These are phyloP conservation scores for Phytophthora pseudosyringae DNA, from an alignment of 352 stramenopile species.

Conservation along the genomic window DNA sequence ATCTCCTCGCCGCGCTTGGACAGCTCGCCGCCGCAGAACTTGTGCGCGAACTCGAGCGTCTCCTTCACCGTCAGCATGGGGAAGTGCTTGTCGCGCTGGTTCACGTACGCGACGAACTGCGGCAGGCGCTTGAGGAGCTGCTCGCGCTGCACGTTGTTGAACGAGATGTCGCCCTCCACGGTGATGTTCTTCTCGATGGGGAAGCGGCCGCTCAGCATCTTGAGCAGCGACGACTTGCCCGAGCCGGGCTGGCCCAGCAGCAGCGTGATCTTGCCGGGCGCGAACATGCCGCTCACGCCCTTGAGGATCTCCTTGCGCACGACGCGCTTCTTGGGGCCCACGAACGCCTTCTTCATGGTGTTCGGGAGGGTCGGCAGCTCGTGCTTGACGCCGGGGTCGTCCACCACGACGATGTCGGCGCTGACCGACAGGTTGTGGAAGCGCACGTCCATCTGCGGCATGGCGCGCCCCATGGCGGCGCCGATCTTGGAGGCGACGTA, in stretches of 20 bases:
- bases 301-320: slow-evolving; percentile 49
- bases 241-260: slow-evolving; percentile 43
- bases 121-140: slow-evolving; percentile 42
- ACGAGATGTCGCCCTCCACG: slow-evolving; percentile 44
- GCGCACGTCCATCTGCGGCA: slow-evolving; percentile 57
- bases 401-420: slow-evolving; percentile 41
- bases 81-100: slow-evolving; percentile 56
- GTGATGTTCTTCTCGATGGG: slow-evolving; percentile 43
- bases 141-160: slow-evolving; percentile 40
- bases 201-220: slow-evolving; percentile 50
- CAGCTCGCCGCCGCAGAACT: neutral
- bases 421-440: slow-evolving; percentile 51
- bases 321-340: slow-evolving; percentile 32
- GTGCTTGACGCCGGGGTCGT: slow-evolving; percentile 25
- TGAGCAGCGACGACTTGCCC: slow-evolving; percentile 47
- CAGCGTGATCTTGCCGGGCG: slow-evolving; percentile 45
- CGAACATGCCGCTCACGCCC: slow-evolving; percentile 39
- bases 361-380: slow-evolving; percentile 45
- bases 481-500: slow-evolving; percentile 37
- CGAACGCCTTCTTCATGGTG: slow-evolving; percentile 35
- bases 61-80: slow-evolving; percentile 56
- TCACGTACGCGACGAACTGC: slow-evolving; percentile 54
- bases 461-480: slow-evolving; percentile 27
- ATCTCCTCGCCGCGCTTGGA: neutral
- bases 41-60: slow-evolving; percentile 57